Base-by-base conservation (phyloP, 192 early-diverging fungal species). In the Rhizophagus sp. region DNA sequence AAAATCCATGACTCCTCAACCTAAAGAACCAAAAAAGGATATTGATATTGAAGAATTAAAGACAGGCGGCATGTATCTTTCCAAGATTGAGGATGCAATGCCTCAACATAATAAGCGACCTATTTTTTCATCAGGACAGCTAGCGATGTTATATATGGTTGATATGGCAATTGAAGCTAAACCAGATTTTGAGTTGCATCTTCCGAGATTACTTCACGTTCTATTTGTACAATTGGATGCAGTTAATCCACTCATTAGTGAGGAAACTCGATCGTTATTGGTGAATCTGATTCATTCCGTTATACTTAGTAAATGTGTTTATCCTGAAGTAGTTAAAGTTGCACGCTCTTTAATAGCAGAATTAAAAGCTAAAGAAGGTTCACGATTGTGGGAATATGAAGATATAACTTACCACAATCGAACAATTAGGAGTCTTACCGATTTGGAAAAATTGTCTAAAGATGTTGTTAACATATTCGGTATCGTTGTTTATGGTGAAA, bases 201-300 rank as follows among this genome's bases (percentile, higher is more conserved):
- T 97, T 2, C 93, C 95, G 9, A 77, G 92, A 11, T 79, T 97
- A 19, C 81, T 96, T 0, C 93, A 95, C 79, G 85, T 90, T 15
- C 85, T 95, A 11, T 92, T 94, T 81, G 92, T 96, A 4, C 95
- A 96, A 71, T 75, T 97, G 24, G 96, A 97, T 83, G 91, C 93
- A 68, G 87, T 91, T 33, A 91, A 93, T 34, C 90, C 91, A 10
- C 85, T 93, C 34, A 89, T 94, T 11, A 93, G 93, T 79, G 95
- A 96, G 68, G 91, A 96, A 81, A 89, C 88, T 17, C 86, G 93
- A 27, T 83, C 87, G 36, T 85, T 96, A 22, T 83, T 97, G 24
- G 87, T 96, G 64, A 92, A 95, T 80, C 78, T 97, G 61, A 91
- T 95, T 22, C 94, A 94, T 61, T 88, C 90, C 0, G 90, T 93